Base-by-base conservation (phyloP, 2,329 filamentous ascomycete genomes). In the Colletotrichum sp. region DNA sequence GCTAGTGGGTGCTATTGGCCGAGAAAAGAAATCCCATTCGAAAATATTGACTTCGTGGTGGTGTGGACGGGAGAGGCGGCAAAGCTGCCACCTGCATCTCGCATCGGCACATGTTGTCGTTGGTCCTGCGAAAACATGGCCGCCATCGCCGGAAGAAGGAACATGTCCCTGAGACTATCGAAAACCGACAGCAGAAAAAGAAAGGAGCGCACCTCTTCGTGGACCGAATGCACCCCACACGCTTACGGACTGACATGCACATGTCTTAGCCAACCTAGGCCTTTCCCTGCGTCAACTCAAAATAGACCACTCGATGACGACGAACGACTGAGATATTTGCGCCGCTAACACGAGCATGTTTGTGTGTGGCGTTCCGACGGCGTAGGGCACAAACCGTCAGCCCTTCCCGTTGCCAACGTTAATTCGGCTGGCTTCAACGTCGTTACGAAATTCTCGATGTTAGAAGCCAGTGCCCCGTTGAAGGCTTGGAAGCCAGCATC, bases 1-100 rank as follows among this genome's bases (percentile, higher is more conserved):
- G 73, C 73, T 75, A 73, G 64, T 68, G 43, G 55, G 55, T 32
- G 24, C 72, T 72, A 75, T 75, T 72, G 73, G 36, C 34, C 32
- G 43, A 60, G 66, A 60, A 32, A 30, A 67, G 4, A 13, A 36
- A 28, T 43, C 34, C 36, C n/a, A 36, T n/a, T 38, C 13, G 28
- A 32, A 61, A 28, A n/a, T n/a, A n/a, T n/a, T n/a, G n/a, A n/a
- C n/a, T 64, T n/a, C 12, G 6, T 24, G 61, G 61, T 67, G 43
- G 43, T 32, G 66, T 61, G 55, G 43, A 66, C 71, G 36, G 67
- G 24, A 66, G 48, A 66, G 60, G 71, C 60, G 71, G 71, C 67
- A 74, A 18, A 56, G 21, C 36, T 34, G 38, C 58, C 24, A 24
- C 43, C n/a, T n/a, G 43, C n/a, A 52, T 52, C 43, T 52, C n/a